Evolutionary conservation across 1,139 yeast genomes (phyloP), one percentile per base, ranked within the genome.

Genomic region (Taiozyma onychis): DNA sequence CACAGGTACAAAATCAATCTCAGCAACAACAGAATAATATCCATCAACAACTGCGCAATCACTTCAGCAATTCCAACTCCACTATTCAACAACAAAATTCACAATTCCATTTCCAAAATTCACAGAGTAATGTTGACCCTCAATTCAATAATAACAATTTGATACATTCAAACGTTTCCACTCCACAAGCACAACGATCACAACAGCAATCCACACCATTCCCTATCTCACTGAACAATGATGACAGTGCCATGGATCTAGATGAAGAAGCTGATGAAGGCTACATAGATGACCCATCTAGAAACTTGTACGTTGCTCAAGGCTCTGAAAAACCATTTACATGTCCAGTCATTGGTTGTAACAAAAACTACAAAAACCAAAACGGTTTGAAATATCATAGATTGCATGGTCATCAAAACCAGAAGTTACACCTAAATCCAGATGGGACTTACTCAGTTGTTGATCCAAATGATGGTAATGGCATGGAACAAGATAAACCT

Each of bases 291-390:
- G 97, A 91, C 67, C 99, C 98, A 0, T 97, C 97, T 1, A 80
- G 98, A 57, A 95, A 91, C 63, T 72, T 93, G 53, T 91, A 91
- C 65, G 96, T 90, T 44, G 84, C 88, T 76, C 97, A 91, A 68
- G 93, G 88, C 54, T 97, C 90, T 61, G 89, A 89, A 66, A 86
- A 93, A 68, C 99, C 99, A 24, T 93, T 87, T 74, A 90, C 87
- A 67, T 93, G 99, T 72, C 99, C 98, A 0, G 99, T 93, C 42
- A 88, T 90, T 64, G 99, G 99, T 7, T 93, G 99, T 70, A 98
- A 91, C 62, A 93, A 93, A 74, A 91, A 95, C 39, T 93, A 93
- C 71, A 93, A 93, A 74, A 93, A 93, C 69, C 99, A 93, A 71
- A 93, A 93, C 66, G 99, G 99, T 14, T 77, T 93, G 64, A 93